Base-by-base conservation (phyloP, 768 basidiomycete genomes). In the Porphyrellus cyaneotinctus region DNA sequence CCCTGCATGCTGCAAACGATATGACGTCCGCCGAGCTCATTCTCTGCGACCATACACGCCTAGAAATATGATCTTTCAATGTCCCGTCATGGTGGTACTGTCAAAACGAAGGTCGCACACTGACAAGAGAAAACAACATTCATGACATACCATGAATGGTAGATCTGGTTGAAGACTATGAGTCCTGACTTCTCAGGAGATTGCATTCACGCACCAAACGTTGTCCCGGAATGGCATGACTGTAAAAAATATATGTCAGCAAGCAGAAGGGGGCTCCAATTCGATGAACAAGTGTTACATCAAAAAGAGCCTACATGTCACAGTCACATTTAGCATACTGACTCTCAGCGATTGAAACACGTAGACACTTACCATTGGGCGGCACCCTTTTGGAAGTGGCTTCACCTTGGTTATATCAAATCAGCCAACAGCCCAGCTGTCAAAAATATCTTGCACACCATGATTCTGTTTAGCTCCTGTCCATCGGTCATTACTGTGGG, bases 11-110 rank as follows among this genome's bases (percentile, higher is more conserved):
- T 17, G 86, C 82, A 67, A 82, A 87, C 1, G 83, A 85, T 47
- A 90, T 84, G n/a, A 84, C 91, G 63, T 98, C 95, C 2, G 88
- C 93, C 0, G 78, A 66, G 7, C 84, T 82, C 12, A 76, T 73
- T 62, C 84, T 86, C 20, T 60, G 51, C n/a, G 50, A 53, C 51
- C 64, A 65, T 32, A 70, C 60, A 14, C 64, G 66, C 28, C 61
- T 52, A 35, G 68, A 65, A 31, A 81, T 62, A 1, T 76, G 74
- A 4, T 78, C 77, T 56, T 75, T 80, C 47, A 82, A 62, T 41
- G 77, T 73, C 6, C 82, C 82, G 56, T 77, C 74, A 17, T 81
- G 73, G n/a, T 79, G 77, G 59, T 85, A 85, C 83, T 85, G 51
- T 30, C 12, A 41, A 33, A 41, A 35, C 3, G 3, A 41, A 17